These are phyloP conservation scores for Ogataea paraovalis DNA, from an alignment of 805 yeast species.

Conservation along the genomic window DNA sequence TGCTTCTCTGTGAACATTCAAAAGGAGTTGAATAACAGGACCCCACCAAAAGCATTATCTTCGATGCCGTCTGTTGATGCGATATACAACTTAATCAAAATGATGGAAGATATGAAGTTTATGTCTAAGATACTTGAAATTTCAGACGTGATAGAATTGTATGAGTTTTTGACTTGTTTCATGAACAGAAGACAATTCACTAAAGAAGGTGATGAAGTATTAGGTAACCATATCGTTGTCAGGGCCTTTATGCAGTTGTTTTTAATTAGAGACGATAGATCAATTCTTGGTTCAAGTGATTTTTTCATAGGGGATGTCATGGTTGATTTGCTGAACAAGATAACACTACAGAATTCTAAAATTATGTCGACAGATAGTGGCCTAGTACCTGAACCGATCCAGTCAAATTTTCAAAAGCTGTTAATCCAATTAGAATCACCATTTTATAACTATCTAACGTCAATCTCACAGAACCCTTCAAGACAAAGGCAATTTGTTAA, in stretches of 20 bases:
- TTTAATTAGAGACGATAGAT: conserved; percentile 57
- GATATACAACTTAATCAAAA: conserved; percentile 13
- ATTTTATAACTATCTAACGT: conserved; percentile 40
- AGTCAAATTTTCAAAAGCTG: conserved; percentile 25
- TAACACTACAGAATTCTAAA: conserved; percentile 24
- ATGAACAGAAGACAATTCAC: conserved; percentile 25
- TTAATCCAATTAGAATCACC: conserved; percentile 46
- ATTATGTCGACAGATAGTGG: conserved; percentile 9
- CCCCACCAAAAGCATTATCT: conserved; percentile 39
- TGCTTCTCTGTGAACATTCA: conserved; percentile 47
- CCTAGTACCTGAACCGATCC: conserved; percentile 15
- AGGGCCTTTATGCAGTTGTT: conserved; percentile 62
- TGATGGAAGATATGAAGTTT: conserved; percentile 37
- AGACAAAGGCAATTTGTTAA: conserved; percentile 76
- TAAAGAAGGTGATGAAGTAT: conserved; percentile 25
- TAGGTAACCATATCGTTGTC: conserved; percentile 45
- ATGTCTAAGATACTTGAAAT: conserved; percentile 33
- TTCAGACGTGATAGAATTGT: conserved; percentile 24
- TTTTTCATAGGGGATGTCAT: conserved; percentile 36
- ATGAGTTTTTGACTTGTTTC: conserved; percentile 22
- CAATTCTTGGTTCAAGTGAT: conserved; percentile 46
- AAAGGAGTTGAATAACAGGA: conserved; percentile 41
- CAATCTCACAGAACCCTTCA: conserved; percentile 63
- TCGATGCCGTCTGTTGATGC: conserved; percentile 22
- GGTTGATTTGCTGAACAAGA: conserved; percentile 21